Evolutionary conservation across 2,329 filamentous ascomycete genomes (phyloP).

Genomic region (Aspergillus sp.): DNA sequence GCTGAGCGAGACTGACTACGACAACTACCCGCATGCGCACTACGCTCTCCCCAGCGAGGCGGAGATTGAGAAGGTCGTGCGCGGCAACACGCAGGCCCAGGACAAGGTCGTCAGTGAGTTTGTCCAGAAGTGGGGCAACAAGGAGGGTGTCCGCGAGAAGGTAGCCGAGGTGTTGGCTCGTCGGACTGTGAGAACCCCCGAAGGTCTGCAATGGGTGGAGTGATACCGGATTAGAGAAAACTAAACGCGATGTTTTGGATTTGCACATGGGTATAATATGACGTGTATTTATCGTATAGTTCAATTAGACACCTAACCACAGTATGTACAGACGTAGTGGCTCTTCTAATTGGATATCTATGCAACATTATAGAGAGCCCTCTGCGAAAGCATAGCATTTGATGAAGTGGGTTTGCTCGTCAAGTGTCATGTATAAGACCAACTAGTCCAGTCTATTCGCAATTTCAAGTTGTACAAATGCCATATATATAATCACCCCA

Average conservation of each 20-base stretch:
- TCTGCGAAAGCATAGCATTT: too few relatives aligned
- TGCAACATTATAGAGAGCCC: too few relatives aligned
- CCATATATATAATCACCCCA: too few relatives aligned
- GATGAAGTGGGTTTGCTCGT: too few relatives aligned
- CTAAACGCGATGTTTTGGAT: conserved; percentile 1
- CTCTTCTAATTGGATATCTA: too few relatives aligned
- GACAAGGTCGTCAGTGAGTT: conserved; percentile 64
- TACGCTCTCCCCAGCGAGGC: conserved; percentile 73
- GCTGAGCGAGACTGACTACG: conserved; percentile 61
- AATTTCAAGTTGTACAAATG: too few relatives aligned
- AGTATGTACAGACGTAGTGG: too few relatives aligned
- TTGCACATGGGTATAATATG: conserved; percentile 6
- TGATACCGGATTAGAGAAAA: conserved; percentile 1
- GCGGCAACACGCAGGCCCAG: conserved; percentile 44
- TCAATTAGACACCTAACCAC: neutral
- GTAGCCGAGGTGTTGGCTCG: conserved; percentile 66
- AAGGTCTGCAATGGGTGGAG: conserved; percentile 36
- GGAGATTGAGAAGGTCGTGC: conserved; percentile 46
- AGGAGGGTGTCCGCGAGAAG: conserved; percentile 68
- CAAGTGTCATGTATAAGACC: too few relatives aligned
- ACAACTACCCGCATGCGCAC: conserved; percentile 66
- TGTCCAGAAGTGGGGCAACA: conserved; percentile 56
- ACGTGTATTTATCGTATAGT: conserved; percentile 2
- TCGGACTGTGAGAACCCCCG: conserved; percentile 52
- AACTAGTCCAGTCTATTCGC: too few relatives aligned